phyloP scores from a whole-genome alignment of 768 basidiomycete species.

The Leccinellum luteum region DNA sequence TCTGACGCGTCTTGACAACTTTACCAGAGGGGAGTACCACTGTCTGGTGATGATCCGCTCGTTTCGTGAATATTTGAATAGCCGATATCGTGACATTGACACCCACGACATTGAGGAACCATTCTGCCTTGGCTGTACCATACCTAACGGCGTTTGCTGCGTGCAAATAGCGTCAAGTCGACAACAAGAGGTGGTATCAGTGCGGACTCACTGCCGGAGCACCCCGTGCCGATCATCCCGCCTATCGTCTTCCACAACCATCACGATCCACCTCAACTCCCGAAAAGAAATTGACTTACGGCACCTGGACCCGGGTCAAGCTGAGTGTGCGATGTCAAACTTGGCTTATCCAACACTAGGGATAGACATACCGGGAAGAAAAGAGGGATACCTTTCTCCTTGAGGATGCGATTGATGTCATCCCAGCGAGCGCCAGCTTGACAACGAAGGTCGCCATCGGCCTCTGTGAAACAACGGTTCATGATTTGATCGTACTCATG shows the following conservation, averaged over 20 bases:
- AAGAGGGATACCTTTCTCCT: constrained; percentile 65
- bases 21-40: constrained; percentile 83
- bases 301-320: constrained; percentile 72
- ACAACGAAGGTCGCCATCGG: constrained; percentile 71
- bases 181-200: neutral
- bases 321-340: constrained; percentile 32
- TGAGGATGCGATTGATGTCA: constrained; percentile 68
- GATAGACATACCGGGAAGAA: constrained; percentile 74
- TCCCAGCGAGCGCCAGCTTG: constrained; percentile 80
- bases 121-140: constrained; percentile 84
- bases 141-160: constrained; percentile 80
- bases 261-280: constrained; percentile 5
- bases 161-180: neutral
- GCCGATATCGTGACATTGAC: neutral
- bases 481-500: constrained; percentile 1
- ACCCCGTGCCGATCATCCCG: constrained; percentile 87
- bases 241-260: constrained; percentile 61
- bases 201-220: constrained; percentile 67
- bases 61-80: too few species aligned
- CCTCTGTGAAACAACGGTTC: constrained; percentile 39
- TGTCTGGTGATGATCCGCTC: constrained; percentile 44
- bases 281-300: constrained; percentile 36
- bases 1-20: constrained; percentile 80
- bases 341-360: neutral
- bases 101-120: constrained; percentile 79